Conservation (phyloP, 2,329 filamentous ascomycete species). For the Phyllosticta capitalensis region DNA sequence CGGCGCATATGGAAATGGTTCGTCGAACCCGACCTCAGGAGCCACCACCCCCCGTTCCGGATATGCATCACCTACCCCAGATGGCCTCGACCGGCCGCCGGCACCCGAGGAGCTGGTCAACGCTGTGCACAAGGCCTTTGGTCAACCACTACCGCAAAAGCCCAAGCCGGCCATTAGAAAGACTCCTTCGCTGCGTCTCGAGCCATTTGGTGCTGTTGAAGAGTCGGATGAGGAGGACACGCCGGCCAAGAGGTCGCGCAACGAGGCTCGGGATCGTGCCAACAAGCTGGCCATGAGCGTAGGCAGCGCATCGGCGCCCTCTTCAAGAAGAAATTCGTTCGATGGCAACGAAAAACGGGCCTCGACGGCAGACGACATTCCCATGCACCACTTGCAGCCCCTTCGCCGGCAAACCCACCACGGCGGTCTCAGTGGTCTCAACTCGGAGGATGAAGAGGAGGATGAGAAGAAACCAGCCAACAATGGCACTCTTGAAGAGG, state of each 20-base stretch:
- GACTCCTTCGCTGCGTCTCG: slow-evolving; percentile 21
- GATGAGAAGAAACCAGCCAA: slow-evolving; percentile 12
- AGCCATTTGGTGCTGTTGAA: slow-evolving; percentile 19
- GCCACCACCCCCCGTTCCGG: slow-evolving; percentile 5
- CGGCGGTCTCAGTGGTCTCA: background rate
- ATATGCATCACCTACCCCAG: slow-evolving; percentile 4
- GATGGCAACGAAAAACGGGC: slow-evolving; percentile 13
- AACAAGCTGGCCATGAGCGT: slow-evolving; percentile 25
- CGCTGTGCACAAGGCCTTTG: slow-evolving; percentile 26
- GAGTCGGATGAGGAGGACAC: slow-evolving; percentile 27
- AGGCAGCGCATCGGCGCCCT: slow-evolving; percentile 22
- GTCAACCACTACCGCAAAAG: slow-evolving; percentile 24
- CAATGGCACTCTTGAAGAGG: slow-evolving; percentile 31
- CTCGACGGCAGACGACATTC: background rate
- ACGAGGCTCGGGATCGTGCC: slow-evolving; percentile 26
- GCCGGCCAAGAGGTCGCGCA: slow-evolving; percentile 24
- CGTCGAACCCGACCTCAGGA: slow-evolving; percentile 8
- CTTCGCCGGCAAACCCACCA: background rate
- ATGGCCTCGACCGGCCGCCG: slow-evolving; percentile 3
- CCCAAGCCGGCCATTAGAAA: slow-evolving; percentile 29
- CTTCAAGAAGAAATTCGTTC: slow-evolving; percentile 26
- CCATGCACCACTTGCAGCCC: background rate
- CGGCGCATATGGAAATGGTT: background rate
- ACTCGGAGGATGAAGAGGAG: slow-evolving; percentile 13
- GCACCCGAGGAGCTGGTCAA: slow-evolving; percentile 23